A percentile compares a stretch with the other conserved stretches of the same genome.
phyloP scores from a whole-genome alignment of 306 rosid genomes.

The Comarum palustre region DNA sequence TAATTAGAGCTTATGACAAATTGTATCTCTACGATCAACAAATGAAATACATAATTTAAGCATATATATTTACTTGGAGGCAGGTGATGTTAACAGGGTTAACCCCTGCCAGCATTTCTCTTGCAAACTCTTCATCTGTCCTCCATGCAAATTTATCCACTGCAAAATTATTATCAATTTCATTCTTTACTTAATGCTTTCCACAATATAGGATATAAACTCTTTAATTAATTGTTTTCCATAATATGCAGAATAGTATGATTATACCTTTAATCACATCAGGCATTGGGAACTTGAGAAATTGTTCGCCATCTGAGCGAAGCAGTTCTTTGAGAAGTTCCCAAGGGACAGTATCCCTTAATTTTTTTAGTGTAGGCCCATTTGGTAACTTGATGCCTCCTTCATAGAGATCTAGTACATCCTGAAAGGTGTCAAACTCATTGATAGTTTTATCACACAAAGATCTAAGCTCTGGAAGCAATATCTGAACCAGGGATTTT shows the following conservation, averaged over 20 bases:
- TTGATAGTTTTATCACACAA: slow-evolving; percentile 71
- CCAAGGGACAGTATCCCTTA: slow-evolving; percentile 65
- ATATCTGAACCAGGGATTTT: slow-evolving; percentile 63
- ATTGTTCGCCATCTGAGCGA: slow-evolving; percentile 75
- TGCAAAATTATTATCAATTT: slow-evolving; percentile 25
- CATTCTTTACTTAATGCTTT: not conserved
- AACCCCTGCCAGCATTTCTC: slow-evolving; percentile 97
- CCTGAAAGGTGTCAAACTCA: slow-evolving; percentile 74
- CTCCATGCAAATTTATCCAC: slow-evolving; percentile 83
- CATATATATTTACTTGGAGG: slow-evolving; percentile 53
- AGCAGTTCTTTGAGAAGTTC: slow-evolving; percentile 67
- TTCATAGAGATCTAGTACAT: slow-evolving; percentile 58
- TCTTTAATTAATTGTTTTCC: not conserved
- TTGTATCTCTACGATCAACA: not conserved
- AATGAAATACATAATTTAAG: not conserved
- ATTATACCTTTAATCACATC: slow-evolving; percentile 69
- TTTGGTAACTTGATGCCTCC: slow-evolving; percentile 57
- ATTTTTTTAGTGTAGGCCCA: slow-evolving; percentile 37
- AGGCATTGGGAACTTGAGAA: slow-evolving; percentile 80
- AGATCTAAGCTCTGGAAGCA: slow-evolving; percentile 64
- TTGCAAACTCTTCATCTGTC: slow-evolving; percentile 75
- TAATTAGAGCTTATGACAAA: not conserved
- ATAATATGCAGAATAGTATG: not conserved
- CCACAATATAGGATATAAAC: not conserved
- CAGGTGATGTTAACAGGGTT: slow-evolving; percentile 78